Percentiles rank a stretch among this genome's conserved stretches.
These are phyloP conservation scores for Citrus sp. DNA, from an alignment of 345 rosid genomes.

Conservation along the genomic window DNA sequence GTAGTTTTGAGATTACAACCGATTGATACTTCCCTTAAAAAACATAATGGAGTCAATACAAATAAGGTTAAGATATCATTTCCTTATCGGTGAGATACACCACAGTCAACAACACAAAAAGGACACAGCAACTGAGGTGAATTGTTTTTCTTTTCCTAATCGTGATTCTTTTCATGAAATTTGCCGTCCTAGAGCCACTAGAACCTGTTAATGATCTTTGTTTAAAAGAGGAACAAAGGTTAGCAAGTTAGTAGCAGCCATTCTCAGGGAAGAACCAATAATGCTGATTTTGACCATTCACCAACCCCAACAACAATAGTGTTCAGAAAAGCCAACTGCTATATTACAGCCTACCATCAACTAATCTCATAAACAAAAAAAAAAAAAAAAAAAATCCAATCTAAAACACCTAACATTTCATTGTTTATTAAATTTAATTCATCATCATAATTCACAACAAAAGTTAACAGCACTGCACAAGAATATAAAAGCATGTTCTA, in stretches of 20 bases:
- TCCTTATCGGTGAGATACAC: constrained; percentile 6
- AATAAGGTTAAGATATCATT: not conserved
- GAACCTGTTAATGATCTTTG: not conserved
- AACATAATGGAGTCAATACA: not conserved
- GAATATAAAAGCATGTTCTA: not conserved
- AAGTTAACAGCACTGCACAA: not conserved
- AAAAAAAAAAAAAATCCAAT: not conserved
- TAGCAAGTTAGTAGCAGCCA: constrained; percentile 1
- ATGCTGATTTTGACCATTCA: constrained; percentile 26
- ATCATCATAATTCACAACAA: not conserved
- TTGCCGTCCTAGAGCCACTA: constrained; percentile 5
- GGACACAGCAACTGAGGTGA: constrained; percentile 14
- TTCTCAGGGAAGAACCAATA: constrained; percentile 22
- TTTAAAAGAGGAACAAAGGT: not conserved
- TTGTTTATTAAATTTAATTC: not conserved
- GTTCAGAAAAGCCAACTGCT: constrained; percentile 18
- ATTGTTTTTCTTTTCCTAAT: constrained; percentile 2
- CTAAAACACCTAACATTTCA: not conserved
- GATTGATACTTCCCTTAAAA: not conserved
- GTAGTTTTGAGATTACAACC: not conserved
- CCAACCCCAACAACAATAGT: constrained; percentile 24
- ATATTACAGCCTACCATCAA: constrained; percentile 15
- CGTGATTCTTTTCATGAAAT: not conserved
- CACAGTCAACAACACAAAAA: constrained; percentile 17
- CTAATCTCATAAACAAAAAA: constrained; percentile 1